Percentiles rank a stretch among this genome's conserved stretches.
Conservation (phyloP, 371 early-diverging fungal species). For the Amoeboaphelidium occidentale region DNA sequence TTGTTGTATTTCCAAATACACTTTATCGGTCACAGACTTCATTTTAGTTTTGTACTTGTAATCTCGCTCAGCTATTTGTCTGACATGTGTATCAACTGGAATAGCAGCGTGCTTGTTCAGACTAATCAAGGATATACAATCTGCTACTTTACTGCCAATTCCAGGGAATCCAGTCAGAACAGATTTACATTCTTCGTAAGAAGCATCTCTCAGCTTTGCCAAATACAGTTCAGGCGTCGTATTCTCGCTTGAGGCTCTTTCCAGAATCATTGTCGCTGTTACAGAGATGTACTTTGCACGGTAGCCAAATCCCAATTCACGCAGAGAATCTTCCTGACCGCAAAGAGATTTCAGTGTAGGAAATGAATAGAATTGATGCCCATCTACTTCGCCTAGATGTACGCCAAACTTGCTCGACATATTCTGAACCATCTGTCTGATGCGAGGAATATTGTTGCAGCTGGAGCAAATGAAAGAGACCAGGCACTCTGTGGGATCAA, state of each 20-base stretch:
- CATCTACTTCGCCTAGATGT: not conserved
- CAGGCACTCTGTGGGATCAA: conserved; percentile 68
- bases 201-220: too few species aligned
- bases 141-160: conserved; percentile 88
- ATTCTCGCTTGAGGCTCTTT: too few species aligned
- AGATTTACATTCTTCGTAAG: not conserved
- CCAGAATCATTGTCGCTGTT: too few species aligned
- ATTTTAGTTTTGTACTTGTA: conserved; percentile 26
- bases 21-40: conserved; percentile 34
- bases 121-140: conserved; percentile 68
- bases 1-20: conserved; percentile 43
- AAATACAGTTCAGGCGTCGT: too few species aligned
- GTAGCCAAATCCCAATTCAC: conserved; percentile 74
- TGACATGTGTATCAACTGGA: conserved; percentile 82
- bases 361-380: not conserved
- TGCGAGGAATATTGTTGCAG: conserved; percentile 87
- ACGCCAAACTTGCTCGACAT: conserved; percentile 6
- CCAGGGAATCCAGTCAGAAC: conserved; percentile 6
- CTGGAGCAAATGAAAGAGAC: conserved; percentile 83
- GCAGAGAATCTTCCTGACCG: conserved; percentile 36
- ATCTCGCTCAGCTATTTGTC: conserved; percentile 59
- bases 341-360: too few species aligned
- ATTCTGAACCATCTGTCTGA: conserved; percentile 55
- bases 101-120: conserved; percentile 53
- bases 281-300: conserved; percentile 64